Evolutionary conservation across 352 stramenopile genomes (phyloP), one percentile per base, ranked within the genome.

Genomic region (Globisporangium megalacanthum): DNA sequence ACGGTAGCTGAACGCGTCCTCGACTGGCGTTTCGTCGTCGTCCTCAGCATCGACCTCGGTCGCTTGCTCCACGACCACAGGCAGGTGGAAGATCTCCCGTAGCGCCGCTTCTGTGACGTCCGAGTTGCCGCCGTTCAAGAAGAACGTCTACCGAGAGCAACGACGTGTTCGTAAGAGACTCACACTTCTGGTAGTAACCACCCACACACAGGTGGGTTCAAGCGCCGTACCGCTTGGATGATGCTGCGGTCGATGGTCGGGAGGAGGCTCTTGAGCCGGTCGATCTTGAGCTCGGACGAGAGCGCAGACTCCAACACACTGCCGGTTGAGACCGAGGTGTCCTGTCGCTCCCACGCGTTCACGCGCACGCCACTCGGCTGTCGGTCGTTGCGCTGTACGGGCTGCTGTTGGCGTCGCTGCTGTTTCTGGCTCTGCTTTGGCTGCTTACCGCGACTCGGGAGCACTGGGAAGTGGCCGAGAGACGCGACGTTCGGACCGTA

Each of bases 281-380:
- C 70, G 31, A 88, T 65, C 68, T 88, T 90, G 31, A 88, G 69
- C 35, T 87, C 68, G 13, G 75, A 77, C 59, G 80, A 75, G 31
- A 91, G 70, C 19, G 75, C 67, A 19, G 77, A 66, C 66, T 87
- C 79, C 9, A 62, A 47, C 39, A 56, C 60, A 22, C 46, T 15
- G 19, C 69, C 52, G 41, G 65, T 42, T 14, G 45, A 22, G 20
- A 46, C 52, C 8, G 61, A 20, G 0, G 51, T 39, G 10, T 67
- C 29, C 20, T 76, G 64, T 6, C 68, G 55, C 29, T 74, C 62
- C 61, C 68, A 83, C 17, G 68, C 69, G 54, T 73, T 77, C 35
- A 42, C 41, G 50, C 48, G 13, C 22, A 5, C 9, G 33, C 6
- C 29, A 14, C 31, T 65, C 6, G 55, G 44, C 35, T 48, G 52